Conservation (phyloP, 768 basidiomycete genomes). For the Gelatoporia subvermispora region DNA sequence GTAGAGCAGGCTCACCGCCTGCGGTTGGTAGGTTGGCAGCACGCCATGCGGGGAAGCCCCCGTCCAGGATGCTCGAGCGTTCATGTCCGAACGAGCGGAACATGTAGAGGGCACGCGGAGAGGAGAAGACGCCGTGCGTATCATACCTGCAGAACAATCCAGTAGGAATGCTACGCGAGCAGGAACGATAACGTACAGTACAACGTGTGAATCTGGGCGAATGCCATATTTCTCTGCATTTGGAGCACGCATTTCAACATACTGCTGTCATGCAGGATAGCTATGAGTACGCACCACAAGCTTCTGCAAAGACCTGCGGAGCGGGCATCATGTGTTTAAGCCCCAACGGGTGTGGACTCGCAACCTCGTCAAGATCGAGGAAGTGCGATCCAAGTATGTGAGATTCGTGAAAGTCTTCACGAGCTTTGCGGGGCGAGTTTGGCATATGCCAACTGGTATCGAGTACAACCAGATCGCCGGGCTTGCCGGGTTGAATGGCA, state of each 20-base stretch:
- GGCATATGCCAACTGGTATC: conserved; percentile 97
- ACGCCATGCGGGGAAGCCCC: conserved; percentile 85
- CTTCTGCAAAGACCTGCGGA: conserved; percentile 61
- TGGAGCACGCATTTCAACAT: background rate
- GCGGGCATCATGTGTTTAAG: conserved; percentile 94
- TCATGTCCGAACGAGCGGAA: conserved; percentile 89
- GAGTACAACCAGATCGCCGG: conserved; percentile 39
- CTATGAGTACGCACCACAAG: conserved; percentile 59
- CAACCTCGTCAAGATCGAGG: conserved; percentile 16
- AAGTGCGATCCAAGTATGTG: conserved; percentile 14
- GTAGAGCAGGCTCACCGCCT: conserved; percentile 23
- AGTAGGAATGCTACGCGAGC: conserved; percentile 1
- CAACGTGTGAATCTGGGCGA: conserved; percentile 66
- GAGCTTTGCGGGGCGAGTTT: conserved; percentile 68
- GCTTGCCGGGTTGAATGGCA: conserved; percentile 23
- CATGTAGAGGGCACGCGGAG: conserved; percentile 91
- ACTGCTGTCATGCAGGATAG: background rate
- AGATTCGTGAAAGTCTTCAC: conserved; percentile 18
- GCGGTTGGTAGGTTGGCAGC: conserved; percentile 59
- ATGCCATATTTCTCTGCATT: conserved; percentile 66
- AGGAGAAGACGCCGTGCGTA: conserved; percentile 83
- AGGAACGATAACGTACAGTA: conserved; percentile 50
- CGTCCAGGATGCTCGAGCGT: conserved; percentile 84
- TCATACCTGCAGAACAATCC: conserved; percentile 62
- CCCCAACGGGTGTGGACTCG: conserved; percentile 68